Evolutionary conservation across 352 stramenopile species (phyloP).

Genomic region (Globisporangium nagaii): DNA sequence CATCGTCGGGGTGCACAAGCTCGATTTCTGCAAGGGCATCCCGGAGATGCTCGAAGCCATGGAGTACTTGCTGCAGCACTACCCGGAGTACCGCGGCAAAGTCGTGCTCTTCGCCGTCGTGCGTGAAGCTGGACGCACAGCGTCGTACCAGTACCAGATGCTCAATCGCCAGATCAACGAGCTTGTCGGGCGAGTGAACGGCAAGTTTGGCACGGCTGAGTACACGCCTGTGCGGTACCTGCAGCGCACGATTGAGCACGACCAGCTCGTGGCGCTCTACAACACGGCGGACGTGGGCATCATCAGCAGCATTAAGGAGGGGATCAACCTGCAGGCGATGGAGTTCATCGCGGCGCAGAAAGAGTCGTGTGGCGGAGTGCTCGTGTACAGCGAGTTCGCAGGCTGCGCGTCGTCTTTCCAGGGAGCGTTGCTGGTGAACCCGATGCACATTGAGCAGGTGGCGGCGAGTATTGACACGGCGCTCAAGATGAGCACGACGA

Average conservation of each 20-base stretch:
- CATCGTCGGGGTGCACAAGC: slow-evolving; percentile 71
- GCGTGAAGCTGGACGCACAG: slow-evolving; percentile 52
- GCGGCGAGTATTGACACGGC: slow-evolving; percentile 79
- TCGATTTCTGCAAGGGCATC: slow-evolving; percentile 85
- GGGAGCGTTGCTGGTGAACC: slow-evolving; percentile 84
- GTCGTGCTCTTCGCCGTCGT: slow-evolving; percentile 94
- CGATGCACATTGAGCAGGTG: slow-evolving; percentile 87
- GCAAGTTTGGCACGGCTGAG: slow-evolving; percentile 80
- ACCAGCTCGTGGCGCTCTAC: slow-evolving; percentile 88
- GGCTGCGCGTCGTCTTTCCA: slow-evolving; percentile 88
- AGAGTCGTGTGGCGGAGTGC: slow-evolving; percentile 76
- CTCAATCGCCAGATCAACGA: slow-evolving; percentile 87
- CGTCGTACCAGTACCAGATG: slow-evolving; percentile 73
- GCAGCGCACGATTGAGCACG: slow-evolving; percentile 80
- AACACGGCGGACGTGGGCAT: slow-evolving; percentile 85
- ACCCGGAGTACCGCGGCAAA: slow-evolving; percentile 91
- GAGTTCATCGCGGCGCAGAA: slow-evolving; percentile 88
- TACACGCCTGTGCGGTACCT: slow-evolving; percentile 88
- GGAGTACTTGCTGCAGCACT: slow-evolving; percentile 84
- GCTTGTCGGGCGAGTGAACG: slow-evolving; percentile 86
- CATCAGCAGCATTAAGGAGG: slow-evolving; percentile 87
- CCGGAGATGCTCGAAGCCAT: slow-evolving; percentile 88
- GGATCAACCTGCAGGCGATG: slow-evolving; percentile 89
- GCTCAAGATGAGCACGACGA: slow-evolving; percentile 82
- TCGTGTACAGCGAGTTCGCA: slow-evolving; percentile 90